phyloP scores from a whole-genome alignment of 495 filamentous ascomycete species.

The Sporormia fimetaria region DNA sequence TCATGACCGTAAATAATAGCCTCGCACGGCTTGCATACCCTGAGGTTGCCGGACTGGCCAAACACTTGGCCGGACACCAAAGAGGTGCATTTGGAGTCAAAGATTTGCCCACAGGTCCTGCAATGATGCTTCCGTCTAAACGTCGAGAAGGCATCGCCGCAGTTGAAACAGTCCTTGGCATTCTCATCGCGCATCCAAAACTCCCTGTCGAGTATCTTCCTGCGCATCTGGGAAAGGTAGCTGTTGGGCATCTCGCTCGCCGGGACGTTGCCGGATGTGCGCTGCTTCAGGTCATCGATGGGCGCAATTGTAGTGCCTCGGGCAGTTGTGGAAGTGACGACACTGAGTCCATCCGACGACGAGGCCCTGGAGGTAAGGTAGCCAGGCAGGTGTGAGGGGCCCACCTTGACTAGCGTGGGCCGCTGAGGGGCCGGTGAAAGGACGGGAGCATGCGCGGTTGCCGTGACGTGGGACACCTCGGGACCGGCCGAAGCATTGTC shows the following conservation, averaged over 20 bases:
- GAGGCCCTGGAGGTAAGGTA: slow-evolving; percentile 49
- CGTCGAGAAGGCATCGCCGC: slow-evolving; percentile 78
- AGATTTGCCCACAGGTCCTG: slow-evolving; percentile 87
- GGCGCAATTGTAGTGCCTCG: slow-evolving; percentile 17
- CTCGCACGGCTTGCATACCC: slow-evolving; percentile 93
- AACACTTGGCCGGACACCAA: slow-evolving; percentile 76
- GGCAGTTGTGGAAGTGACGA: slow-evolving; percentile 20
- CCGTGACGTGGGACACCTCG: slow-evolving; percentile 3
- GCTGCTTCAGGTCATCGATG: slow-evolving; percentile 16
- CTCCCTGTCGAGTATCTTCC: slow-evolving; percentile 78
- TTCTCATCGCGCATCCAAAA: slow-evolving; percentile 99
- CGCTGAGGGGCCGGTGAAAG: slow-evolving; percentile 21
- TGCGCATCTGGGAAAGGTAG: slow-evolving; percentile 57
- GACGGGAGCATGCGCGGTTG: slow-evolving; percentile 12
- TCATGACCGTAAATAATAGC: slow-evolving; percentile 81
- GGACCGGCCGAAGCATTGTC: slow-evolving; percentile 9
- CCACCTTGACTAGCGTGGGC: slow-evolving; percentile 36
- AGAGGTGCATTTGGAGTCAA: slow-evolving; percentile 91
- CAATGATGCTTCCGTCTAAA: slow-evolving; percentile 97
- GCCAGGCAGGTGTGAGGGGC: slow-evolving; percentile 39
- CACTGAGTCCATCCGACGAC: slow-evolving; percentile 37
- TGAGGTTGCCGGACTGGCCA: slow-evolving; percentile 71
- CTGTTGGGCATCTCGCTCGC: slow-evolving; percentile 39
- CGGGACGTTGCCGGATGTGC: slow-evolving; percentile 1
- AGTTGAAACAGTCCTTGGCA: slow-evolving; percentile 93